Evolutionary conservation across 805 yeast species (phyloP).

Genomic region (Teunomyces tritomae): DNA sequence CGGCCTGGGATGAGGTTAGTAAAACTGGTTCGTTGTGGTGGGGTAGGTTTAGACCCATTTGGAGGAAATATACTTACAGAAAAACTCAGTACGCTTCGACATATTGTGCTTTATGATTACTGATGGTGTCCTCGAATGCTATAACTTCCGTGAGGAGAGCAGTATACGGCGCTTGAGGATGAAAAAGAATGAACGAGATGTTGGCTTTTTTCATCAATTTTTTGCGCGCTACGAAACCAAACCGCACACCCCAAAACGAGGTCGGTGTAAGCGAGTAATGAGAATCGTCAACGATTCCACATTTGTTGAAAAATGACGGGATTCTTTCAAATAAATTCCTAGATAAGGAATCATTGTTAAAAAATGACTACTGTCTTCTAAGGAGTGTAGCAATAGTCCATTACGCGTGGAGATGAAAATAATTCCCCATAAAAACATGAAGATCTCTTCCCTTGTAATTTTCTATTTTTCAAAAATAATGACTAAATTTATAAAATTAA

Average conservation of each 20-base stretch:
- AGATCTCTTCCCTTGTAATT: background rate
- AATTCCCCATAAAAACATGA: background rate
- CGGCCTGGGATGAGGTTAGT: constrained; percentile 26
- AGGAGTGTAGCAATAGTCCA: too few species aligned
- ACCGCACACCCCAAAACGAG: background rate
- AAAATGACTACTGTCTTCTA: too few species aligned
- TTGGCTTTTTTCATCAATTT: constrained; percentile 1
- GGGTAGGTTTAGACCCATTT: background rate
- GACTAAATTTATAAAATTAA: background rate
- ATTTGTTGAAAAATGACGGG: background rate
- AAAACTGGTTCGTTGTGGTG: background rate
- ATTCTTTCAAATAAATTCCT: too few species aligned
- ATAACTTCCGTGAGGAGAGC: background rate
- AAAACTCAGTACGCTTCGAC: constrained; percentile 38
- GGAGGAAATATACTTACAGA: constrained; percentile 27
- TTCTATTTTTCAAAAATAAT: background rate
- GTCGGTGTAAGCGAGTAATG: too few species aligned
- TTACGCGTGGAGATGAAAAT: too few species aligned
- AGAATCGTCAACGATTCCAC: background rate
- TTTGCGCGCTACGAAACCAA: constrained; percentile 3
- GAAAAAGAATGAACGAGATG: background rate
- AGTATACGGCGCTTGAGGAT: constrained; percentile 1
- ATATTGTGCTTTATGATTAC: constrained; percentile 13
- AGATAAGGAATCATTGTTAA: too few species aligned
- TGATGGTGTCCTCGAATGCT: background rate